Base-by-base conservation (phyloP, 2,329 filamentous ascomycete genomes). In the Paecilomyces sp. region DNA sequence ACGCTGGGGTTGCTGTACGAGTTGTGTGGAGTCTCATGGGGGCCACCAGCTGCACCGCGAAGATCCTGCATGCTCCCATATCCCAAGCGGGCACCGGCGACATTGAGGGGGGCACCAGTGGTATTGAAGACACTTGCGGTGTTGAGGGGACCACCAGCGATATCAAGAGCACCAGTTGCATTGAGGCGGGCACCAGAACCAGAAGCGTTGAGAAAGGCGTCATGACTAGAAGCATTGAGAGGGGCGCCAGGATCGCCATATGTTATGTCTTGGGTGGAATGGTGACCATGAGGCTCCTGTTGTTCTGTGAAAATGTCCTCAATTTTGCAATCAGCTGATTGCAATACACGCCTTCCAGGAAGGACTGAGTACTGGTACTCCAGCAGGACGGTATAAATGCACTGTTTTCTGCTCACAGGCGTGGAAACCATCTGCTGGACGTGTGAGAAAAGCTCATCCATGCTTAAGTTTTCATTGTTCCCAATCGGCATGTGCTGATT, bases 331-430 rank as follows among this genome's bases (percentile, higher is more conserved):
- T 18, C 6, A 47, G 9, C 41, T 7, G 18, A 5, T 5, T 47
- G 41, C 15, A 15, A 47, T 15, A 47, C n/a, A 47, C 41, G 41
- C 6, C 15, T 47, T 22, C 55, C 33, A 1, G 70, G 64, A 3
- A 76, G 56, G 15, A 70, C 63, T 2, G 73, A 72, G 60, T 75
- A 72, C 13, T 58, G 65, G 57, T 75, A 74, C 25, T 67, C 65
- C 5, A 74, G 63, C 13, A 54, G 62, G 30, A 68, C 71, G 12
- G 61, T 67, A 13, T 74, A 59, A 13, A 72, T 58, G 6, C 65
- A 63, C 52, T 70, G 65, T 3, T 55, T 24, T 61, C 60, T 22
- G 57, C 41, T 11, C 62, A 28, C 25, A 58, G 9, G 62, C 56
- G 51, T 62, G 65, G 62, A 60, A 31, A 75, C 59, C 51, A 75